phyloP scores from a whole-genome alignment of 768 basidiomycete species.

The Lactifluus echinatus region DNA sequence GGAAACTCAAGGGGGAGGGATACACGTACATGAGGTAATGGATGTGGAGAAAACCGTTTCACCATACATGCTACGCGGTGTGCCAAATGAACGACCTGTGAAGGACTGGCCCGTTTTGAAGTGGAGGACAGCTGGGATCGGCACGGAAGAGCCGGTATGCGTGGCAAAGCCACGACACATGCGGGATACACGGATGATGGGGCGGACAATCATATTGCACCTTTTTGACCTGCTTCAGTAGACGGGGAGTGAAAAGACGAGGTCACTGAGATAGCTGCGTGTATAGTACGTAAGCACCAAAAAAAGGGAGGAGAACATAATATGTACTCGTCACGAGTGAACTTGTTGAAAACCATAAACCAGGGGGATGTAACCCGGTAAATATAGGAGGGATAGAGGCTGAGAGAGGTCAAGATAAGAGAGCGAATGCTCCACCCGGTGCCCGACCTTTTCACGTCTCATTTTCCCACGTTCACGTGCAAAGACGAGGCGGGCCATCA shows the following conservation, averaged over 20 bases:
- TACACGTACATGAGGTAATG: conserved; percentile 75
- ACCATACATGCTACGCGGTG: conserved; percentile 78
- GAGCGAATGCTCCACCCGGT: neutral
- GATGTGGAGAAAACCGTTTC: conserved; percentile 99
- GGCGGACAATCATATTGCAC: conserved; percentile 48
- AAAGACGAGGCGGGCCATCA: no score
- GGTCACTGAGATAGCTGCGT: conserved; percentile 79
- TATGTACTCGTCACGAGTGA: conserved; percentile 82
- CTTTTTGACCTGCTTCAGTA: conserved; percentile 26
- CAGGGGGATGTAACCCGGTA: neutral
- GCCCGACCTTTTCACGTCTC: neutral
- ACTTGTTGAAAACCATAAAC: conserved; percentile 79
- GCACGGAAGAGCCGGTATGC: conserved; percentile 37
- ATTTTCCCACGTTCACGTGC: no score
- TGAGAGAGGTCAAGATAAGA: neutral
- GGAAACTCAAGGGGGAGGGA: conserved; percentile 1
- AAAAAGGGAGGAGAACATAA: neutral
- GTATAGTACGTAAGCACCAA: conserved; percentile 24
- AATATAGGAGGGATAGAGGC: neutral
- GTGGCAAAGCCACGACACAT: conserved; percentile 59
- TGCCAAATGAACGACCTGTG: conserved; percentile 82
- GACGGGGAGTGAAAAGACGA: conserved; percentile 69
- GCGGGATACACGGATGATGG: conserved; percentile 40
- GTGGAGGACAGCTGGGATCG: conserved; percentile 76
- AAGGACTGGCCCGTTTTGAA: conserved; percentile 93